Percentiles rank a stretch among this genome's conserved stretches.
Conservation (phyloP, 805 yeast genomes). For the Pichia scutulata region DNA sequence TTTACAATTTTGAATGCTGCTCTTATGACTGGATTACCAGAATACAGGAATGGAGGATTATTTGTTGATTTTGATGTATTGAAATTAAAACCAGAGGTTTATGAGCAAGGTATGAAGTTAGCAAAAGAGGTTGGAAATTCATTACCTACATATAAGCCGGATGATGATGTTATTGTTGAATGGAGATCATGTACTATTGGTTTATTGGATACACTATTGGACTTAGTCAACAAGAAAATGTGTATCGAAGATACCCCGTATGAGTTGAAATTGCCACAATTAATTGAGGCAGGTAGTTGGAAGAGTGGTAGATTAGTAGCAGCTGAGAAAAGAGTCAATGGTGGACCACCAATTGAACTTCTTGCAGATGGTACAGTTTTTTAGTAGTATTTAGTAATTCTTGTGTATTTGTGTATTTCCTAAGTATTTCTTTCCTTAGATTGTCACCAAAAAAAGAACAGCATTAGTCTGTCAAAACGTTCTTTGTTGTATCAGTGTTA, state of each 20-base stretch:
- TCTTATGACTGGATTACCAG: slow-evolving; percentile 50
- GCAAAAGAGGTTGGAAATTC: slow-evolving; percentile 25
- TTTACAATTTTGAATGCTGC: slow-evolving; percentile 32
- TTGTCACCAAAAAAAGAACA: too few relatives aligned
- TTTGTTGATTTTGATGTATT: slow-evolving; percentile 50
- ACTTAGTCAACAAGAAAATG: slow-evolving; percentile 41
- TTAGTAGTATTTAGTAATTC: slow-evolving; percentile 17
- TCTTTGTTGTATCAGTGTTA: too few relatives aligned
- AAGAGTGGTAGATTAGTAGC: slow-evolving; percentile 58
- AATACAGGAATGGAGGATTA: slow-evolving; percentile 59
- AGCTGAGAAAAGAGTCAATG: slow-evolving; percentile 37
- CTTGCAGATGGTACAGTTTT: slow-evolving; percentile 61
- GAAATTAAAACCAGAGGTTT: slow-evolving; percentile 35
- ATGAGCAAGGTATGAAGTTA: slow-evolving; percentile 31
- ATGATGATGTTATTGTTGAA: slow-evolving; percentile 55
- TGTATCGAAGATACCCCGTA: slow-evolving; percentile 24
- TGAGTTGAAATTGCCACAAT: slow-evolving; percentile 43
- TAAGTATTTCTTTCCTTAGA: neutral
- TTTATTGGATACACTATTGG: slow-evolving; percentile 44
- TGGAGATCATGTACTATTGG: slow-evolving; percentile 61
- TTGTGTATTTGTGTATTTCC: neutral
- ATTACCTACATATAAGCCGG: slow-evolving; percentile 45
- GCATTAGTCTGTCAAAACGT: too few relatives aligned
- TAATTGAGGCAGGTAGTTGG: slow-evolving; percentile 67
- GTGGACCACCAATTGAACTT: slow-evolving; percentile 59